Evolutionary conservation across 2,329 filamentous ascomycete species (phyloP).

Genomic region (Botrytis hyacinthi): DNA sequence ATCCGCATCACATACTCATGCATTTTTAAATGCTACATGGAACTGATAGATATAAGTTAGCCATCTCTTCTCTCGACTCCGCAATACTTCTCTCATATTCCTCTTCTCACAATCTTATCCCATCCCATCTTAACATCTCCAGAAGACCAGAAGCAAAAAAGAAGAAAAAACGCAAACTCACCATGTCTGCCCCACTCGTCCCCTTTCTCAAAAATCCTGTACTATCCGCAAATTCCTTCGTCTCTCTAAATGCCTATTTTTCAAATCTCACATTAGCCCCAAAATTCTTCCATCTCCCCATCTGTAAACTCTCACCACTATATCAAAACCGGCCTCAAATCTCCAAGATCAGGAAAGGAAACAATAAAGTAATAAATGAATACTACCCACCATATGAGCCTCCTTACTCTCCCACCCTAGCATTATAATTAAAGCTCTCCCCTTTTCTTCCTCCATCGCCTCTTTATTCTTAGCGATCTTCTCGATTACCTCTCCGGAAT

Average conservation of each 20-base stretch:
- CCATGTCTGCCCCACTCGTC: slow-evolving; percentile 2
- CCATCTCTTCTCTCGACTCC: not conserved
- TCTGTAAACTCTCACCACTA: not conserved
- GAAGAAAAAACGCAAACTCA: not conserved
- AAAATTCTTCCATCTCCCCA: not conserved
- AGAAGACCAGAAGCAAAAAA: not conserved
- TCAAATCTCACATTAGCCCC: not conserved
- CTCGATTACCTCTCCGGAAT: not conserved
- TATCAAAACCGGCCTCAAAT: not conserved
- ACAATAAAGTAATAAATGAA: not conserved
- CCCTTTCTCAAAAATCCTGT: slow-evolving; percentile 23
- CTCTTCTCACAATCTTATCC: not conserved
- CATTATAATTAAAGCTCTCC: slow-evolving; percentile 25
- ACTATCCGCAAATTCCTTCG: slow-evolving; percentile 24
- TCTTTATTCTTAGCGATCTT: not conserved
- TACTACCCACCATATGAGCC: slow-evolving; percentile 27
- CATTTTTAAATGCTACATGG: not conserved
- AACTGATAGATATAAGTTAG: not conserved
- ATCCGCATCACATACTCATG: not conserved
- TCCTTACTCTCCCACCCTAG: slow-evolving; percentile 32
- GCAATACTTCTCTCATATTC: not conserved
- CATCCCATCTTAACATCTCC: not conserved
- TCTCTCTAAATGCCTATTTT: slow-evolving; percentile 27
- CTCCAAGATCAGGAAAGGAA: too few relatives aligned
- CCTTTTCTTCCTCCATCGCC: slow-evolving; percentile 17